Percentiles rank a stretch among this genome's conserved stretches.
phyloP scores from a whole-genome alignment of 179 eudicot species.

The Drosera spatulata region DNA sequence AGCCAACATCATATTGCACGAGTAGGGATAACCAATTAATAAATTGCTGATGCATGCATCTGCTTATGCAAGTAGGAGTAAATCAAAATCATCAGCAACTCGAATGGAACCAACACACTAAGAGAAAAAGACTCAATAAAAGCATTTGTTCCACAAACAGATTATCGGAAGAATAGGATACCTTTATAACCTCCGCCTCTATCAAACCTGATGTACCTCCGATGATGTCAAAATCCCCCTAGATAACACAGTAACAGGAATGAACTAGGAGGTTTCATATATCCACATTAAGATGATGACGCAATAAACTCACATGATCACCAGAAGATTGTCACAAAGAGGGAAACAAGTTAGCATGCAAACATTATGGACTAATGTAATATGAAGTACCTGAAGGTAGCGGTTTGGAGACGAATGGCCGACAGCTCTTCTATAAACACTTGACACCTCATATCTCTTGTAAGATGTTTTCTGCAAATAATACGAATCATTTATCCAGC shows the following conservation, averaged over 20 bases:
- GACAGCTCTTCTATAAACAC: constrained; percentile 79
- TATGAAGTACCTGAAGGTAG: constrained; percentile 60
- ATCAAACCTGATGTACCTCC: constrained; percentile 89
- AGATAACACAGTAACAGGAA: neutral
- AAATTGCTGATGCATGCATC: neutral
- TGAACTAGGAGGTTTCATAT: too few species aligned
- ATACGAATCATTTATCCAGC: neutral
- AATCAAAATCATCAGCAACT: too few species aligned
- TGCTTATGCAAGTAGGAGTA: neutral
- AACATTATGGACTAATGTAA: too few species aligned
- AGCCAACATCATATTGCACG: neutral
- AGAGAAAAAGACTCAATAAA: too few species aligned
- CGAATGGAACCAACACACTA: too few species aligned
- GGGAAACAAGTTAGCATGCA: too few species aligned
- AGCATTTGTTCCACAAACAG: neutral
- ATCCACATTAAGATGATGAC: too few species aligned
- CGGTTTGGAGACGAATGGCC: constrained; percentile 89
- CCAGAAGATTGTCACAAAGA: too few species aligned
- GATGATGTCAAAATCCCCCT: constrained; percentile 95
- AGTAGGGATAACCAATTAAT: neutral
- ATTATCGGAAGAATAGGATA: constrained; percentile 10
- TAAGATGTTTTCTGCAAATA: constrained; percentile 58
- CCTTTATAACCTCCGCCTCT: constrained; percentile 93
- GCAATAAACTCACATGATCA: too few species aligned
- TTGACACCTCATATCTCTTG: constrained; percentile 83